phyloP scores from a whole-genome alignment of 768 basidiomycete genomes.

The Suillus ampliporus region DNA sequence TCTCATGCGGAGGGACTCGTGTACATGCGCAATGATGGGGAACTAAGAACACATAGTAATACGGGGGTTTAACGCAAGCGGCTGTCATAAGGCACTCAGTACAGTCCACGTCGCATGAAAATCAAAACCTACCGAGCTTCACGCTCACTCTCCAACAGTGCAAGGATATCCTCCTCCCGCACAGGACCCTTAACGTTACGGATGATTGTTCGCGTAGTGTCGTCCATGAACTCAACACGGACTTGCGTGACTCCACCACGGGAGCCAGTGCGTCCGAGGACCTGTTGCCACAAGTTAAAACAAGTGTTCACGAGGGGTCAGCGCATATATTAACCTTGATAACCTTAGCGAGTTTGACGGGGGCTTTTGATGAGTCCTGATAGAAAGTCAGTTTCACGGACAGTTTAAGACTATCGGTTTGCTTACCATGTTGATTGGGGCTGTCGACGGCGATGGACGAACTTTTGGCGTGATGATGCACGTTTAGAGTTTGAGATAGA shows the following conservation, averaged over 20 bases:
- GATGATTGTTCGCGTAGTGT: constrained; percentile 93
- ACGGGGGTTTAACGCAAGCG: constrained; percentile 10
- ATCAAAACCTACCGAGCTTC: constrained; percentile 81
- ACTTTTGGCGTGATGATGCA: constrained; percentile 10
- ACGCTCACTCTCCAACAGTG: constrained; percentile 96
- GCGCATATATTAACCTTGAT: constrained; percentile 72
- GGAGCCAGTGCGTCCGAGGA: constrained; percentile 97
- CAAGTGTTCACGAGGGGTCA: neutral
- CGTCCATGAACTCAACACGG: constrained; percentile 99
- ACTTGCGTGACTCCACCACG: constrained; percentile 99
- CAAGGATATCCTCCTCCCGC: constrained; percentile 93
- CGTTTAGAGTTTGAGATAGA: constrained; percentile 12
- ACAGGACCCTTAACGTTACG: constrained; percentile 99
- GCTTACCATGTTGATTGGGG: constrained; percentile 14
- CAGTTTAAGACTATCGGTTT: neutral
- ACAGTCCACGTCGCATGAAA: neutral
- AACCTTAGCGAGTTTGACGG: constrained; percentile 97
- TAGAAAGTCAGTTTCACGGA: neutral
- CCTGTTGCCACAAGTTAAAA: constrained; percentile 51
- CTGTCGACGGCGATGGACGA: constrained; percentile 10
- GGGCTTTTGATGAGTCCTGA: constrained; percentile 86
- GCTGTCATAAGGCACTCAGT: neutral
- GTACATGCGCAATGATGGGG: constrained; percentile 11
- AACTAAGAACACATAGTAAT: constrained; percentile 10
- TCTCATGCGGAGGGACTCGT: constrained; percentile 12